phyloP scores from a whole-genome alignment of 306 rosid species.

The Glycine latifolia region DNA sequence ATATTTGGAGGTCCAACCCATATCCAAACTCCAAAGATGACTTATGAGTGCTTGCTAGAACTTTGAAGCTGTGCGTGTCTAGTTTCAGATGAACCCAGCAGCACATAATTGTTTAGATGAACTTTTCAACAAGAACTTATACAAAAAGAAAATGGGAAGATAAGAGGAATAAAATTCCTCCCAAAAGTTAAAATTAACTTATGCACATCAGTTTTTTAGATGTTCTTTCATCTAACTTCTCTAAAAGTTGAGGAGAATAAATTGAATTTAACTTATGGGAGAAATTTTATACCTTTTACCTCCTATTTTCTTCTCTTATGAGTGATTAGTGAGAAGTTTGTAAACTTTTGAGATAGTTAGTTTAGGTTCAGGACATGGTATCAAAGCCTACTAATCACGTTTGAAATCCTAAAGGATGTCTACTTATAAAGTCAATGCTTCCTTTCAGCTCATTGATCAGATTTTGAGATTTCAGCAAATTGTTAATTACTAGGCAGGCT shows the following conservation, averaged over 20 bases:
- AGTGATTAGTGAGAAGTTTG: neutral
- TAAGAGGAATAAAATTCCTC: neutral
- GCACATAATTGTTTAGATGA: neutral
- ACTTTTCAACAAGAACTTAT: neutral
- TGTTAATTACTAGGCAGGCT: neutral
- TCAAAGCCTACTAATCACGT: neutral
- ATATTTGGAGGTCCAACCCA: slow-evolving; percentile 3
- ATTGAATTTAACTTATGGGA: neutral
- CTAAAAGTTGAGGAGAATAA: neutral
- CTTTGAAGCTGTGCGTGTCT: neutral
- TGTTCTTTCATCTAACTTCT: neutral
- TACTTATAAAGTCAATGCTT: neutral
- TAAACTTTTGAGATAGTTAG: neutral
- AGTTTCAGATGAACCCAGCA: neutral
- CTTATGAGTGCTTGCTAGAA: slow-evolving; percentile 12
- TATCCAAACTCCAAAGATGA: neutral
- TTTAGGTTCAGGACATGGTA: neutral
- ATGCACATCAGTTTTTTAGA: neutral
- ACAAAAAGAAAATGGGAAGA: neutral
- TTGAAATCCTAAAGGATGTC: neutral
- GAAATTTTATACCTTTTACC: neutral
- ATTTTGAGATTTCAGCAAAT: neutral
- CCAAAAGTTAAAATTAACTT: neutral
- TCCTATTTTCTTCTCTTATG: neutral
- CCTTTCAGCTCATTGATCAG: neutral